phyloP scores from a whole-genome alignment of 225 moss, liverwort and hornwort species.

The Anthoceros angustus region DNA sequence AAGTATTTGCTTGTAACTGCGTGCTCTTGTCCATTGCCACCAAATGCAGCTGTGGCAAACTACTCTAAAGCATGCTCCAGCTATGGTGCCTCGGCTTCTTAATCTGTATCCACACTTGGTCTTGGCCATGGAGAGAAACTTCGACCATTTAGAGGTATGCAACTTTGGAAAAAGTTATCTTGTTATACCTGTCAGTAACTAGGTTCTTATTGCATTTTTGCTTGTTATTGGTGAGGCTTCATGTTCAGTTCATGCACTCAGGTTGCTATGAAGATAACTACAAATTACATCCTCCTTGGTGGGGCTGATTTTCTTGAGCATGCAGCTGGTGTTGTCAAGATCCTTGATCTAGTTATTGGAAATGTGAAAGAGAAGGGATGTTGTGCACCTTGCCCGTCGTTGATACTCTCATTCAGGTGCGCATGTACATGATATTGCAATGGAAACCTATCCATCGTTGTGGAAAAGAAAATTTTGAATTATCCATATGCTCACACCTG shows the following conservation, averaged over 20 bases:
- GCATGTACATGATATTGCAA: not conserved
- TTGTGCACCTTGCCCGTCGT: constrained; percentile 92
- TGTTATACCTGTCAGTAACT: not conserved
- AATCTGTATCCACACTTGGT: constrained; percentile 81
- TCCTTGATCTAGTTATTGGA: constrained; percentile 83
- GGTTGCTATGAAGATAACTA: constrained; percentile 84
- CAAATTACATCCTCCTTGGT: constrained; percentile 91
- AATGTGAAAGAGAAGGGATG: constrained; percentile 99
- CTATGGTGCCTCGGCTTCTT: constrained; percentile 72
- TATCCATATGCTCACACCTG: not conserved
- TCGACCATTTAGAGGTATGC: constrained; percentile 73
- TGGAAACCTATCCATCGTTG: too few species aligned
- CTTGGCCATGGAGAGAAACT: constrained; percentile 74
- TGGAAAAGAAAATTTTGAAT: too few species aligned
- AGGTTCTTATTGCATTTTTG: constrained; percentile 4
- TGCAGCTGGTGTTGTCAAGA: constrained; percentile 71
- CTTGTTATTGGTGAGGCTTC: not conserved
- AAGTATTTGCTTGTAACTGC: not conserved
- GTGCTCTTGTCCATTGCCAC: not conserved
- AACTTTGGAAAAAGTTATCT: too few species aligned
- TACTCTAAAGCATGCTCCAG: constrained; percentile 69
- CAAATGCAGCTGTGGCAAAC: constrained; percentile 78
- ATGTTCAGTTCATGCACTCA: constrained; percentile 10
- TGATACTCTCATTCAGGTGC: constrained; percentile 86
- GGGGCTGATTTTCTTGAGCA: constrained; percentile 78